Evolutionary conservation across 1,139 yeast species (phyloP), one percentile per base, ranked within the genome.

Genomic region (Zygosaccharomyces pseudobailii): DNA sequence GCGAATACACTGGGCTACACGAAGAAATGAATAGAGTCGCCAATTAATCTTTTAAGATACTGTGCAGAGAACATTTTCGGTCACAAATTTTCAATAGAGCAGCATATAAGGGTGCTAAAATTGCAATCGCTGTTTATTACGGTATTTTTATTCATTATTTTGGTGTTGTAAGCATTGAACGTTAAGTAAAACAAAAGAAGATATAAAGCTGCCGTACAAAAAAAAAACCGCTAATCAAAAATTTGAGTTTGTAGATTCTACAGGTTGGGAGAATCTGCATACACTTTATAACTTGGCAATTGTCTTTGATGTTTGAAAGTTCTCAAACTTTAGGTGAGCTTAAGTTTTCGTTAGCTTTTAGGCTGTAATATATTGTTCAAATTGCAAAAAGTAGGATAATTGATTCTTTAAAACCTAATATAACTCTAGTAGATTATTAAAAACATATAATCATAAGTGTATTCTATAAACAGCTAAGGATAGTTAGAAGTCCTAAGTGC

Each of bases 51-150:
- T 41, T 56, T 55, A 10, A 62, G 56, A 23, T 68, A 61, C 43
- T 58, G 63, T 45, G 68, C 80, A 10, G 71, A 79, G 5, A 79
- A 78, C 58, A 65, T 84, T 43, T 72, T 81, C 42, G 90, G 90
- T 0, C 90, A 3, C 87, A 82, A 62, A 73, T 84, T 3, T 84
- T 82, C 61, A 68, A 74, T 46, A 66, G 70, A 0, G 54, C 54
- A 3, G 80, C 82, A 57, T 79, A 78, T 55, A 60, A 59, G 17
- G 71, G 75, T 63, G 69, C 72, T 2, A 68, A 76, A 52, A 67
- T 69, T 49, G 71, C 71, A 6, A 60, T 72, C 58, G 61, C 72
- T 24, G 70, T 72, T n/a, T 61, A 61, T 41, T 61, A 60, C 42
- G 53, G 55, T n/a, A 50, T 46, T 22, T 50, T 51, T 55, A 25